Conservation (phyloP, 495 filamentous ascomycete species). For the Penicillium flavigenum region DNA sequence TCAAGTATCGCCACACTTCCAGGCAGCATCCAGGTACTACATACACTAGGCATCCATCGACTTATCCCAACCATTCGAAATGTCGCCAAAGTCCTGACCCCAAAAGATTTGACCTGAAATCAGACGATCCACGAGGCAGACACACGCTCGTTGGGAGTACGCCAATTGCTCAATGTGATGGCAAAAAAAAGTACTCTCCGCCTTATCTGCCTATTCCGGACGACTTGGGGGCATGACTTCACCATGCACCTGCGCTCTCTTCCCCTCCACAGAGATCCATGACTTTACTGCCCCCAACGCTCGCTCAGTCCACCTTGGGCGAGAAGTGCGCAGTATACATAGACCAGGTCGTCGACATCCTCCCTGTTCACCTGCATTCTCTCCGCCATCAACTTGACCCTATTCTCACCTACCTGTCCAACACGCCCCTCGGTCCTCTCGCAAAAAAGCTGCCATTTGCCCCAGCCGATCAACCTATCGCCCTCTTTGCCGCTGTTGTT, state of each 20-base stretch:
- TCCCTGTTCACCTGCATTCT: slow-evolving; percentile 49
- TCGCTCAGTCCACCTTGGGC: slow-evolving; percentile 50
- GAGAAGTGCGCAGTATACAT: slow-evolving; percentile 52
- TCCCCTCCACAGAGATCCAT: slow-evolving; percentile 30
- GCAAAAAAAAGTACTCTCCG: slow-evolving; percentile 33
- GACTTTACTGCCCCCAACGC: slow-evolving; percentile 43
- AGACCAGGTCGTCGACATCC: slow-evolving; percentile 54
- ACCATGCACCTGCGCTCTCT: slow-evolving; percentile 17
- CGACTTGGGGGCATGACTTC: slow-evolving; percentile 23
- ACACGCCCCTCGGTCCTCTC: slow-evolving; percentile 39
- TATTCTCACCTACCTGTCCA: slow-evolving; percentile 36
- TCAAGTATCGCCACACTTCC: background rate
- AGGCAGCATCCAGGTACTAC: background rate
- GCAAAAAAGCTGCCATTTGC: slow-evolving; percentile 30
- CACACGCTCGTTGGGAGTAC: background rate
- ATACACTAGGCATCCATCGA: background rate
- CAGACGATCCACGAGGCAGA: slow-evolving; percentile 5
- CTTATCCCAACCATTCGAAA: background rate
- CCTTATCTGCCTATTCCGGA: slow-evolving; percentile 29
- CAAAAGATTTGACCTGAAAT: background rate
- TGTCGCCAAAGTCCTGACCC: background rate
- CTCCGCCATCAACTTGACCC: slow-evolving; percentile 40
- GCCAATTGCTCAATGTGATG: slow-evolving; percentile 8
- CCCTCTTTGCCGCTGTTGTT: slow-evolving; percentile 40
- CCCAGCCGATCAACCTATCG: slow-evolving; percentile 25